Base-by-base conservation (phyloP, 352 stramenopile species). In the Elongisporangium senticosum region DNA sequence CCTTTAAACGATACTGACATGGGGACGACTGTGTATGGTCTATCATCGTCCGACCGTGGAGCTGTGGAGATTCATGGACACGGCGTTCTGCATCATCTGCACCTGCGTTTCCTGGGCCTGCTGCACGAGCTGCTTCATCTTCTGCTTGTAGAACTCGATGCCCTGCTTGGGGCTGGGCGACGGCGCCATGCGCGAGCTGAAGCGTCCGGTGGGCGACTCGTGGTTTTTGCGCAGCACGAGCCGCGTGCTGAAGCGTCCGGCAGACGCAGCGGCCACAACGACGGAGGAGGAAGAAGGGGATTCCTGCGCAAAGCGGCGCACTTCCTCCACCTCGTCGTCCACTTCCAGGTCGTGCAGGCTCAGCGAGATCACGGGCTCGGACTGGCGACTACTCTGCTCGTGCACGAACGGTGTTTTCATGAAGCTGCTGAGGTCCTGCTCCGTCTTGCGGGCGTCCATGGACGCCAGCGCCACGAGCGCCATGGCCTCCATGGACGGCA, bases 31-130 rank as follows among this genome's bases (percentile, higher is more conserved):
- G n/a, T n/a, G n/a, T n/a, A 2, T 43, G 10, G 15, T 43, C 33
- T 14, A 43, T 43, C 33, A 43, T 43, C 33, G 33, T 17, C 33
- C 33, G 33, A 10, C 33, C 8, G 33, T 43, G 33, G 33, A 43
- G 1, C 68, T 63, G 19, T 79, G 72, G 19, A 65, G 74, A 51
- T 83, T 65, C 67, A 86, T 86, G 52, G 71, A 56, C 24, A 80
- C 55, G 49, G 68, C 72, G 59, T 80, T 87, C 62, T 90, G 77
- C 24, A 84, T 61, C 66, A 89, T 61, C 50, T 89, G 73, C 33
- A 70, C 75, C 59, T 93, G 80, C 7, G 80, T 90, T 49, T 86
- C 67, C 54, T 86, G 74, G n/a, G 83, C 80, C 43, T 88, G 77
- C 15, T 61, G 69, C 56, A 90, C 78, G 6, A 93, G 72, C 37